These are phyloP conservation scores for Kodamaea nitidulidarum DNA, from an alignment of 805 yeast genomes.

Conservation along the genomic window DNA sequence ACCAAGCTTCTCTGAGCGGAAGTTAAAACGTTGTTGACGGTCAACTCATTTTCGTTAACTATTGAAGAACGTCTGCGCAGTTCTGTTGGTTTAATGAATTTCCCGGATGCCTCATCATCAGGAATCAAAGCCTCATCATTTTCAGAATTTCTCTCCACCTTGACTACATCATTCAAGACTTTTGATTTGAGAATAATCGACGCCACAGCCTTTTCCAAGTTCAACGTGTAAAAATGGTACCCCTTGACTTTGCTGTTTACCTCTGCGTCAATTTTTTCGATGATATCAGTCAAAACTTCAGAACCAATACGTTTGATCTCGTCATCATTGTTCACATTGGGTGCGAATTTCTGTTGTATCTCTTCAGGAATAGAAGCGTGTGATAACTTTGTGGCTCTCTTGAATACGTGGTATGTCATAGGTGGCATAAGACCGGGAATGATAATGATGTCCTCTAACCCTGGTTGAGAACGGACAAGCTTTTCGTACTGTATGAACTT, in stretches of 20 bases:
- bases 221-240: slow-evolving; percentile 88
- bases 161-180: slow-evolving; percentile 44
- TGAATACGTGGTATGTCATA: slow-evolving; percentile 75
- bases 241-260: slow-evolving; percentile 66
- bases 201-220: slow-evolving; percentile 89
- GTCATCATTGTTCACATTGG: slow-evolving; percentile 62
- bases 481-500: slow-evolving; percentile 67
- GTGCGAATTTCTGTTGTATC: slow-evolving; percentile 53
- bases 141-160: slow-evolving; percentile 14
- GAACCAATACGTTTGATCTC: slow-evolving; percentile 80
- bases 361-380: slow-evolving; percentile 75
- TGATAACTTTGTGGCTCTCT: slow-evolving; percentile 82
- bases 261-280: slow-evolving; percentile 50
- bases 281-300: slow-evolving; percentile 60
- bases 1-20: slow-evolving; percentile 21
- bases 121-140: slow-evolving; percentile 38
- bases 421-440: slow-evolving; percentile 93
- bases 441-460: slow-evolving; percentile 49
- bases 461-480: slow-evolving; percentile 39
- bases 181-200: slow-evolving; percentile 66
- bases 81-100: slow-evolving; percentile 4
- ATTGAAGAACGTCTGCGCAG: slow-evolving; percentile 36
- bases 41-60: slow-evolving; percentile 39
- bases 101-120: slow-evolving; percentile 30
- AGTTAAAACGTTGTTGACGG: slow-evolving; percentile 14